Conservation (phyloP, 2,329 filamentous ascomycete species). For the Xylariaceae sp. region DNA sequence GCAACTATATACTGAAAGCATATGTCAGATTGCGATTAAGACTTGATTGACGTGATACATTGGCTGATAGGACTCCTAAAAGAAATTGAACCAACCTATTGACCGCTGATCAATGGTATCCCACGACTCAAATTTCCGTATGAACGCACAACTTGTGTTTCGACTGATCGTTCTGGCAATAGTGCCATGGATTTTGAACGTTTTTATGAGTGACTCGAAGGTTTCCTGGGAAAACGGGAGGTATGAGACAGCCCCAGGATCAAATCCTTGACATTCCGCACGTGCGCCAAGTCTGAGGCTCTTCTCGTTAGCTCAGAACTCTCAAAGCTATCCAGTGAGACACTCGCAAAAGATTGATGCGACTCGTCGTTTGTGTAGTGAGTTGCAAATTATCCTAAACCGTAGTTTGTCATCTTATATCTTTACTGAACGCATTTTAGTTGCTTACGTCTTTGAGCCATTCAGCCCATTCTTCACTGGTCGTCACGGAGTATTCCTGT, state of each 20-base stretch:
- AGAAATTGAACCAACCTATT: slow-evolving; percentile 6
- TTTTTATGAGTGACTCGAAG: slow-evolving; percentile 2
- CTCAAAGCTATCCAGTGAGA: no score
- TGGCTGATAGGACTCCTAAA: not conserved
- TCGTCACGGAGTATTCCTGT: no score
- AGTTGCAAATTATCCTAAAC: no score
- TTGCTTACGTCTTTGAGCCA: no score
- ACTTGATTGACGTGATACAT: no score
- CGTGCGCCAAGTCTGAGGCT: slow-evolving; percentile 4
- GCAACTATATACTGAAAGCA: slow-evolving; percentile 14
- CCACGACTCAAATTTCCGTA: slow-evolving; percentile 6
- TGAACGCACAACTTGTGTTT: slow-evolving; percentile 10
- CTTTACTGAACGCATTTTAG: no score
- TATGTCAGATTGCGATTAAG: not conserved
- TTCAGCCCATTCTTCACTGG: no score
- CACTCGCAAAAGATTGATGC: no score
- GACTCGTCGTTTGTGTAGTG: no score
- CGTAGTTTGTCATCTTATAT: no score
- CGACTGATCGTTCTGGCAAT: slow-evolving; percentile 12
- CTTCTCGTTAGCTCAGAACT: no score
- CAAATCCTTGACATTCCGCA: slow-evolving; percentile 1
- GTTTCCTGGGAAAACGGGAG: slow-evolving; percentile 7
- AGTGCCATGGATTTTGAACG: slow-evolving; percentile 10
- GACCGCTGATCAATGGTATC: not conserved
- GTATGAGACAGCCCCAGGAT: slow-evolving; percentile 6